These are phyloP conservation scores for Chenopodium quinoa DNA, from an alignment of 148 eudicot genomes.

Conservation along the genomic window DNA sequence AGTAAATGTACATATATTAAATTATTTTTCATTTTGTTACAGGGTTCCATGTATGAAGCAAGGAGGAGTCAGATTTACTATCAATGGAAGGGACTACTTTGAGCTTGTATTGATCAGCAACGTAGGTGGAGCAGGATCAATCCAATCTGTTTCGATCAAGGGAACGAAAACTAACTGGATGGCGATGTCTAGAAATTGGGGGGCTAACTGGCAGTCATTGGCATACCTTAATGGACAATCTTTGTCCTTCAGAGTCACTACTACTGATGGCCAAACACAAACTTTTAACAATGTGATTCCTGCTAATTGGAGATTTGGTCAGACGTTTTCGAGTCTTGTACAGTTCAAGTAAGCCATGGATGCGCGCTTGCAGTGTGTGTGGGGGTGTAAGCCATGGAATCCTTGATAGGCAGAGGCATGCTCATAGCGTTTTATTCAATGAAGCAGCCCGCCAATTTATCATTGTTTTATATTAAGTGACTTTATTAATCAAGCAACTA, in stretches of 20 bases:
- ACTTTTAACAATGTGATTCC: slow-evolving; percentile 45
- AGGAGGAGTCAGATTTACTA: slow-evolving; percentile 84
- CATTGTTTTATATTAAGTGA: background rate
- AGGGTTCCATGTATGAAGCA: slow-evolving; percentile 76
- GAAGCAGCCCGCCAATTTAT: background rate
- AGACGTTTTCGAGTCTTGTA: slow-evolving; percentile 49
- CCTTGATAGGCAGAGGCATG: background rate
- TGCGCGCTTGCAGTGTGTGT: background rate
- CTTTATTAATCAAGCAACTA: background rate
- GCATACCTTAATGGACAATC: slow-evolving; percentile 66
- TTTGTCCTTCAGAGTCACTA: slow-evolving; percentile 64
- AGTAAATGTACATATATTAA: too few relatives aligned
- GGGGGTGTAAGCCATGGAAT: too few relatives aligned
- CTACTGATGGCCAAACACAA: slow-evolving; percentile 54
- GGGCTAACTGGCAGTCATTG: slow-evolving; percentile 84
- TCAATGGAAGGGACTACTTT: too few relatives aligned
- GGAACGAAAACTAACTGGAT: slow-evolving; percentile 52
- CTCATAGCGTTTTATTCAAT: background rate
- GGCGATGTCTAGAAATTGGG: slow-evolving; percentile 86
- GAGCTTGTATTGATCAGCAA: too few relatives aligned
- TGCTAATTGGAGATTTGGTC: slow-evolving; percentile 74
- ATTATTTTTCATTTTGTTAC: background rate
- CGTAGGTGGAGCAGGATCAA: too few relatives aligned
- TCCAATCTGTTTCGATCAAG: slow-evolving; percentile 62
- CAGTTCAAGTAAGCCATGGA: slow-evolving; percentile 34